Conservation (phyloP, 192 early-diverging fungal species). For the Spinellus fusiger region DNA sequence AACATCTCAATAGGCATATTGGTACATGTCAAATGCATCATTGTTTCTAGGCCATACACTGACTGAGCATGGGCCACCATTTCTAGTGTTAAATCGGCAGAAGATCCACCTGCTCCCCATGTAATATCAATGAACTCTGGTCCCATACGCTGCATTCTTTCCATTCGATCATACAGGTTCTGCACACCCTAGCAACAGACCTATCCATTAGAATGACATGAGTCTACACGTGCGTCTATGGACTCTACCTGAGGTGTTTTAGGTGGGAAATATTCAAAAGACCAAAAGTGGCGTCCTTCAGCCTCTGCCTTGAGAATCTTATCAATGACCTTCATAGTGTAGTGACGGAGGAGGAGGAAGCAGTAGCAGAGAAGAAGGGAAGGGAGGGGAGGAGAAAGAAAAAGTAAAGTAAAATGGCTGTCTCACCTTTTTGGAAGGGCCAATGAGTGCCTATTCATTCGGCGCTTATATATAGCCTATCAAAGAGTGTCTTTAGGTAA, state of each 20-base stretch:
- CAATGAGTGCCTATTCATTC: not conserved
- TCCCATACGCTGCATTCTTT: conserved; percentile 84
- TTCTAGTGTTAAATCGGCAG: conserved; percentile 85
- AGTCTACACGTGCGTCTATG: not conserved
- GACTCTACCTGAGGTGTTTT: conserved; percentile 70
- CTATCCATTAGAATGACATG: no score
- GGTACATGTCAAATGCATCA: conserved; percentile 98
- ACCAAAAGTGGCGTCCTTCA: conserved; percentile 70
- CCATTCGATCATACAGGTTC: conserved; percentile 94
- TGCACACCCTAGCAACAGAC: conserved; percentile 55
- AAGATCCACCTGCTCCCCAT: conserved; percentile 93
- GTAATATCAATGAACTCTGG: conserved; percentile 97
- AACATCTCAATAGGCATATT: conserved; percentile 91
- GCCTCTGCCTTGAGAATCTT: conserved; percentile 63
- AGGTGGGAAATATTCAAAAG: conserved; percentile 98
- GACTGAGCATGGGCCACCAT: conserved; percentile 81
- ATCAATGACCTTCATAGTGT: conserved; percentile 67
- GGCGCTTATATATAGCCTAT: no score
- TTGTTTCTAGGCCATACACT: conserved; percentile 85
- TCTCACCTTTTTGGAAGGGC: not conserved
- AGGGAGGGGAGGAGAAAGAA: not conserved
- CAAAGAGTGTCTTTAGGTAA: no score
- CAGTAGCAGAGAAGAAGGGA: not conserved
- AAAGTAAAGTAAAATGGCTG: not conserved
- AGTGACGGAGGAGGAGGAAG: not conserved